Evolutionary conservation across 805 yeast genomes (phyloP), one percentile per base, ranked within the genome.

Genomic region (Priceomyces fermenticarens): DNA sequence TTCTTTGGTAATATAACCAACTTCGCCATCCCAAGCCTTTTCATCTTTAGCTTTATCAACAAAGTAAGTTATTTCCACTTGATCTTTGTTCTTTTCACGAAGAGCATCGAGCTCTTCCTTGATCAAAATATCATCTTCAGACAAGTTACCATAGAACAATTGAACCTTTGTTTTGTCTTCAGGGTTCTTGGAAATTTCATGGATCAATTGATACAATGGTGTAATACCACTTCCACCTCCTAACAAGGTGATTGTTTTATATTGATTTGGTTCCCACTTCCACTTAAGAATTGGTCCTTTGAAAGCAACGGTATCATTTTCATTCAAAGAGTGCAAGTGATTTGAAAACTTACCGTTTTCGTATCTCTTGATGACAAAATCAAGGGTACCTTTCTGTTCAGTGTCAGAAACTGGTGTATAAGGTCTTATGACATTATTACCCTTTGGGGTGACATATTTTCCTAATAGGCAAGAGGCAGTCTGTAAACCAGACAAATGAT

Each of bases 181-280:
- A 42, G 95, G 90, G 75, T 90, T 80, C 60, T 75, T 73, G 57
- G 86, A 75, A 60, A 91, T 78, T 62, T 80, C 82, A 57, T 80
- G 84, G 47, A 88, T 64, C 63, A 93, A 69, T 74, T 93, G 99
- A 75, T 77, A 90, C 67, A 93, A 75, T 45, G 99, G 99, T 36
- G 97, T 88, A 64, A 93, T 90, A 68, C 98, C 98, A 38, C 95
- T 77, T 60, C 99, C 99, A 58, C 96, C 99, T 55, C 97, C 98
- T 53, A 93, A 73, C 61, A 93, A 77, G 43, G 84, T 80, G 61
- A 93, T 80, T 50, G 80, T 72, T 57, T 85, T 79, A 73, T 78
- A 91, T 61, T 82, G 79, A 75, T 93, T 91, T 53, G 91, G 85
- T 55, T 77, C 77, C 88, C 95, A 88, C 62, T 84, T 80, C 87